Evolutionary conservation across 2,329 filamentous ascomycete species (phyloP), one percentile per base, ranked within the genome.

Genomic region (Elsinoe ampelina): DNA sequence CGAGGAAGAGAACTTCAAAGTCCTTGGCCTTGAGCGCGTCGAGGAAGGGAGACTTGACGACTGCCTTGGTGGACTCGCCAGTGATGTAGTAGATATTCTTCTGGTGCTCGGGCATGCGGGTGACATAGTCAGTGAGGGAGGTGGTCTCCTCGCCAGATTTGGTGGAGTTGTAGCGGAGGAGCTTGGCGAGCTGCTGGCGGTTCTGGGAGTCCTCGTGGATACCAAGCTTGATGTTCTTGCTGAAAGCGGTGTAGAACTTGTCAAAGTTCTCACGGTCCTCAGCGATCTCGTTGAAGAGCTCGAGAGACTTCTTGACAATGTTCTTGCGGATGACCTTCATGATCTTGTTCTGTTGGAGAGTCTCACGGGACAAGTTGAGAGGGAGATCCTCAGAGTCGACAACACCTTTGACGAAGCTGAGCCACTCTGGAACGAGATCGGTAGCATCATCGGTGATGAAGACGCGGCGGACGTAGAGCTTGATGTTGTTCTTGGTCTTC

Each of bases 241-340:
- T 87, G 84, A 98, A 98, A 69, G 93, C 93, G 71, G 80, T 80
- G 86, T 98, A 98, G 86, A 98, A 98, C 86, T 98, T 98, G 85
- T 98, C 93, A 75, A 98, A 98, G 77, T 96, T 89, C 85, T 98
- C 93, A 79, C 95, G 95, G 79, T 98, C 93, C 83, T 98, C 93
- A 59, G 93, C 86, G 63, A 98, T 98, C 82, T 98, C 93, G 70
- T 85, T 84, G 87, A 98, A 98, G 75, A 98, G 89, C 83, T 98
- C 93, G 65, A 98, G 89, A 64, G 89, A 89, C 89, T 98, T 98
- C 91, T 97, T 98, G 83, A 98, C 91, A 65, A 98, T 95, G 86
- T 98, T 98, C 90, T 98, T 98, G 86, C 95, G 95, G 84, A 97
- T 97, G 76, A 97, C 93, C 87, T 97, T 97, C 93, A 97, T 97